Conservation (phyloP, 106 monocot species). For the Narthecium ossifragum region DNA sequence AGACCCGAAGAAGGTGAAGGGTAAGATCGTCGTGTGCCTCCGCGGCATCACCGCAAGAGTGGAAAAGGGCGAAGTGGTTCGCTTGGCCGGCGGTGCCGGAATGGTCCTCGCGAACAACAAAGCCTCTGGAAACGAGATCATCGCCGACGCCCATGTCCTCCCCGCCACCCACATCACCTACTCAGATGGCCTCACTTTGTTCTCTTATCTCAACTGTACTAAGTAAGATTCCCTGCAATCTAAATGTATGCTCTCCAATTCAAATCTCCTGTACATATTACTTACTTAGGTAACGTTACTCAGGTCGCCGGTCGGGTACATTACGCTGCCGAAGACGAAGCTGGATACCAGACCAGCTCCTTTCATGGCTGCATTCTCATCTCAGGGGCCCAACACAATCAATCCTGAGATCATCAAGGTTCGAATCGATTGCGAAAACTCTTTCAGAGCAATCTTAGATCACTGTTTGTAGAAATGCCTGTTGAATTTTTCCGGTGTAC, state of each 20-base stretch:
- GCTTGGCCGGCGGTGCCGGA: slow-evolving; percentile 33
- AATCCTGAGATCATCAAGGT: slow-evolving; percentile 46
- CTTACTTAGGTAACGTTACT: too few relatives aligned
- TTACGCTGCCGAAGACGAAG: slow-evolving; percentile 31
- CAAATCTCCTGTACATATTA: too few relatives aligned
- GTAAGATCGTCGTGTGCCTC: slow-evolving; percentile 39
- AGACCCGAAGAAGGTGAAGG: slow-evolving; percentile 34
- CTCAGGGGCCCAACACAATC: slow-evolving; percentile 47
- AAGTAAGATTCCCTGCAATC: slow-evolving; percentile 14
- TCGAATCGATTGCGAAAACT: background rate
- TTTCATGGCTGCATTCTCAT: slow-evolving; percentile 63
- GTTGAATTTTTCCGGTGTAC: background rate
- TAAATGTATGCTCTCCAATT: background rate
- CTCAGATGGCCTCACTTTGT: slow-evolving; percentile 20
- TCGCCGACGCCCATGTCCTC: slow-evolving; percentile 24
- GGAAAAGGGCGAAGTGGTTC: slow-evolving; percentile 20
- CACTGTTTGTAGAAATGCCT: background rate
- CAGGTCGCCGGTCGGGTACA: slow-evolving; percentile 30
- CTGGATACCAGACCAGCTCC: slow-evolving; percentile 42
- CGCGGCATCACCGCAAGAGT: slow-evolving; percentile 12
- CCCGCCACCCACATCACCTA: slow-evolving; percentile 37
- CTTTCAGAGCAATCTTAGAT: background rate
- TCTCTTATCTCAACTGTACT: slow-evolving; percentile 36
- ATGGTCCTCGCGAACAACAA: slow-evolving; percentile 36
- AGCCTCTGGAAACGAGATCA: slow-evolving; percentile 19